A percentile compares a stretch with the other conserved stretches of the same genome.
These are phyloP conservation scores for Flaveria robusta DNA, from an alignment of 129 eudicot genomes.

Conservation along the genomic window DNA sequence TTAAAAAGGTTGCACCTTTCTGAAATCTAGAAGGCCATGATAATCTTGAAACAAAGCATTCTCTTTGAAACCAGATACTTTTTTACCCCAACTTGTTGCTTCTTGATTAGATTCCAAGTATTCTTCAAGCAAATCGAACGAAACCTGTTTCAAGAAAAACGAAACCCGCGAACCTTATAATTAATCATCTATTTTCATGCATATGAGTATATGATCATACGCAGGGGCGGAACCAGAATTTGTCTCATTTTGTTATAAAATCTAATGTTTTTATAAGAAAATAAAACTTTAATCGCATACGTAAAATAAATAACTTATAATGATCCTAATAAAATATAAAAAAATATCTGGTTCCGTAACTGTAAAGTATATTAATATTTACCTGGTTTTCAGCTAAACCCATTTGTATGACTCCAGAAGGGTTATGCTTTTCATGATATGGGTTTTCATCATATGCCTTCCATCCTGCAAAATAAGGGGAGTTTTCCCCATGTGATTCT, in stretches of 20 bases:
- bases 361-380: conserved; percentile 19
- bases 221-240: not conserved
- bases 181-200: not conserved
- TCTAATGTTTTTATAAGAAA: not conserved
- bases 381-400: conserved; percentile 98
- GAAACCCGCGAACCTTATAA: not conserved
- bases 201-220: not conserved
- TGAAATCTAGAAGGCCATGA: conserved; percentile 83
- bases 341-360: conserved; percentile 1
- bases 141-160: conserved; percentile 52
- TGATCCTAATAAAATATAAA: no score
- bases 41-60: conserved; percentile 97
- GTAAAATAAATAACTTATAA: not conserved
- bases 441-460: conserved; percentile 96
- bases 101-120: conserved; percentile 66
- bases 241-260: not conserved
- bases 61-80: conserved; percentile 69
- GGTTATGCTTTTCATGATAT: conserved; percentile 61
- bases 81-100: conserved; percentile 53
- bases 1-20: conserved; percentile 57
- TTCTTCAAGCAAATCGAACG: conserved; percentile 91
- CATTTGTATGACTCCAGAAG: conserved; percentile 93
- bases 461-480: conserved; percentile 99
- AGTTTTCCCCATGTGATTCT: conserved; percentile 95
- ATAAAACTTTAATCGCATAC: not conserved